Base-by-base conservation (phyloP, 2,329 filamentous ascomycete genomes). In the Fusarium pseudocircinatum region DNA sequence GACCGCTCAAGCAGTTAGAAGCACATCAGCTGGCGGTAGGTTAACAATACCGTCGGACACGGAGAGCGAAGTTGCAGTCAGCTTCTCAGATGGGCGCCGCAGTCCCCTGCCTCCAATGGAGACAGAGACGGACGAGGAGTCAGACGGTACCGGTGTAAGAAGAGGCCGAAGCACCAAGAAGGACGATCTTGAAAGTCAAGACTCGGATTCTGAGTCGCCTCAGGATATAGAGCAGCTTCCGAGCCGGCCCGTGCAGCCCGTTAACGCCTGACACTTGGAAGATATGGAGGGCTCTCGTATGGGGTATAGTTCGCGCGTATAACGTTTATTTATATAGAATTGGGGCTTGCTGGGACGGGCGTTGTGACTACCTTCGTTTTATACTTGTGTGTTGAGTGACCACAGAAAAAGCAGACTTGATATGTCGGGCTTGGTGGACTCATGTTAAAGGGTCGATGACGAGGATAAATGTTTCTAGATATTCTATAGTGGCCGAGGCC, bases 11-110 rank as follows among this genome's bases (percentile, higher is more conserved):
- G 82, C 84, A 34, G 82, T 84, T 47, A 84, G 85, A 72, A 82
- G 82, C 49, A 79, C 78, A 7, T 81, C 82, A 2, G 81, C 81
- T 22, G 83, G 83, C 22, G 84, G 84, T 10, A 81, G 80, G 61
- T 79, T 89, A 39, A 81, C 82, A 3, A 81, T 87, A 34, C 86
- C 86, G 6, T 88, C 86, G 4, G 89, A 90, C 63, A 88, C 88
- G 15, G 90, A 91, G 72, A 91, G 88, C 69, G 90, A 91, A 69
- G 85, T 84, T 8, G 89, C 88, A 2, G 77, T 89, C 22, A 91
- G 89, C 78, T 87, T 90, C 68, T 90, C 88, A 0, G 90, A 91
- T 22, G 89, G 88, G 4, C 83, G 85, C 32, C 84, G 85, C 60
- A 89, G 88, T 22, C 88, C 89, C 2, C 80, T 91, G 24, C 86